Evolutionary conservation across 371 early-diverging fungal species (phyloP).

Genomic region (Mycotypha africana): DNA sequence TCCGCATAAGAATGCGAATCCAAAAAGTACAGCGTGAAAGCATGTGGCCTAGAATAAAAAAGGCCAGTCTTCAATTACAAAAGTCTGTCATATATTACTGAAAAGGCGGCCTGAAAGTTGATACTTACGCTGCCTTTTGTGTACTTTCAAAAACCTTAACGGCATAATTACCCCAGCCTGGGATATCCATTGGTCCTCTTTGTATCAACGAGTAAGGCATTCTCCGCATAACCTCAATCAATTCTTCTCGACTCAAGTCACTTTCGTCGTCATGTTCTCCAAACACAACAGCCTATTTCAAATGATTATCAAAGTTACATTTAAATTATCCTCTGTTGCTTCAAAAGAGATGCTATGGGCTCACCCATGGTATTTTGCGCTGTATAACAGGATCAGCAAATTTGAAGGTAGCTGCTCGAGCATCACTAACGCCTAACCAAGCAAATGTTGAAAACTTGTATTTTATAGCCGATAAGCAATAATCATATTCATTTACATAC

Average conservation of each 20-base stretch:
- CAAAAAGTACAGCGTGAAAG: conserved; percentile 44
- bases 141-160: conserved; percentile 23
- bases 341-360: not conserved
- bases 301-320: no score
- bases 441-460: not conserved
- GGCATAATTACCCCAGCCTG: conserved; percentile 47
- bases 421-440: conserved; percentile 23
- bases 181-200: conserved; percentile 37
- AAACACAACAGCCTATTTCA: conserved; percentile 38
- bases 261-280: conserved; percentile 55
- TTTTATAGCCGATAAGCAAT: no score
- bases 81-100: no score
- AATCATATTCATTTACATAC: no score
- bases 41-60: conserved; percentile 23
- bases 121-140: conserved; percentile 18
- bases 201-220: conserved; percentile 44
- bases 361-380: conserved; percentile 43
- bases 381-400: conserved; percentile 43
- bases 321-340: no score
- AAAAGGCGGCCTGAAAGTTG: no score
- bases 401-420: conserved; percentile 41
- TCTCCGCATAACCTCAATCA: conserved; percentile 35
- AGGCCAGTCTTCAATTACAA: no score
- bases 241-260: conserved; percentile 44
- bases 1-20: conserved; percentile 45